Base-by-base conservation (phyloP, 352 stramenopile genomes). In the Phytophthora crassamura region DNA sequence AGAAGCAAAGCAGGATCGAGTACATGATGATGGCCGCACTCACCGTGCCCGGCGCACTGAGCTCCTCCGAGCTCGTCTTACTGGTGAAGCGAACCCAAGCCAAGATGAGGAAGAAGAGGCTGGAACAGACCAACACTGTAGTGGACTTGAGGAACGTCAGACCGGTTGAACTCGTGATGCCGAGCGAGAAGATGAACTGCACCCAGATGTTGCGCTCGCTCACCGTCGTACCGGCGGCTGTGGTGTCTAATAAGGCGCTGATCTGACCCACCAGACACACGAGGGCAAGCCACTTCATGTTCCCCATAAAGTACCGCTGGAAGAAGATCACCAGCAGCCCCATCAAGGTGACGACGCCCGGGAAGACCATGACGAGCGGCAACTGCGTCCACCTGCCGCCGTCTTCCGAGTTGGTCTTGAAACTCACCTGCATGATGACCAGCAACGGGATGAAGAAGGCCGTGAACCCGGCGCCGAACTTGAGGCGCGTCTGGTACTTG, bases 191-290 rank as follows among this genome's bases (percentile, higher is more conserved):
- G 62, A 94, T 90, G 62, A 94, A 94, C 56, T 95, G 85, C 36
- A 94, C 87, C 84, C 85, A 94, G 45, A 93, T 84, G 49, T 95
- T 95, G 11, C 82, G 72, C 60, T 95, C 84, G 35, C 77, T 92
- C 36, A 95, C 86, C 16, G 79, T 78, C 7, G 81, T 92, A 4
- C 80, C 87, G 2, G 82, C 85, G 2, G 84, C 82, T 1, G 83
- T 94, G 10, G 83, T 93, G 69, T 93, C 86, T 0, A 93, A 67
- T 10, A 94, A 40, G 1, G 85, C 85, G 58, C 80, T 89, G 43
- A 94, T 74, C 55, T 95, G 87, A 0, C 82, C 82, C 22, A 94
- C 64, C 5, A 93, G 56, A 58, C 87, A 95, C 3, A 95, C 75
- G 7, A 89, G 50, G 11, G 78, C 74, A 7, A 94, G 67, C 39